phyloP scores from a whole-genome alignment of 176 grass and related monocot species.

The Eragrostis curvula region DNA sequence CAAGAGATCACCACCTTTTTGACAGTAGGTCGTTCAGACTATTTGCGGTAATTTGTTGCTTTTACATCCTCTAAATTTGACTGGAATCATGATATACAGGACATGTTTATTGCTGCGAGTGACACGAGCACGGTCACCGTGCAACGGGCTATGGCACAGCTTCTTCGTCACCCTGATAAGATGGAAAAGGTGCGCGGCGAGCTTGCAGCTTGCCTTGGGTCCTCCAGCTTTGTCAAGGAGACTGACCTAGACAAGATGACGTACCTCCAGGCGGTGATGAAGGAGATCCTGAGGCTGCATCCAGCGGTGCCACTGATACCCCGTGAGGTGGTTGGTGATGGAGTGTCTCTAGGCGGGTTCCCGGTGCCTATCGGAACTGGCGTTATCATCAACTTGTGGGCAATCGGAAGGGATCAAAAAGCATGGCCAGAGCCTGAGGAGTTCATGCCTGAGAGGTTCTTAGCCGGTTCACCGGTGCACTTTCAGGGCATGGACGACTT shows the following conservation, averaged over 20 bases:
- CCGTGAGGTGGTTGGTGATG: neutral
- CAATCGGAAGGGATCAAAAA: conserved; percentile 7
- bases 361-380: neutral
- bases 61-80: neutral
- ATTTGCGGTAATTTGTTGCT: too few relatives aligned
- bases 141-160: conserved; percentile 33
- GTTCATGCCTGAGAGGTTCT: conserved; percentile 33
- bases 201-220: neutral
- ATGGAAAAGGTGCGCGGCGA: neutral
- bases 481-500: neutral
- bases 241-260: conserved; percentile 16
- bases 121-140: conserved; percentile 36
- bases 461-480: neutral
- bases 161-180: conserved; percentile 20
- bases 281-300: conserved; percentile 26
- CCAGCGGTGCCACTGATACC: conserved; percentile 34
- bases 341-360: conserved; percentile 10
- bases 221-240: neutral
- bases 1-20: conserved; percentile 36
- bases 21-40: neutral
- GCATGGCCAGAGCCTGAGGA: neutral
- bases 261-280: conserved; percentile 32
- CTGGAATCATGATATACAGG: neutral
- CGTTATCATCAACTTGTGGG: conserved; percentile 36
- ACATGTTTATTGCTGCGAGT: conserved; percentile 40